Evolutionary conservation across 306 rosid genomes (phyloP), one percentile per base, ranked within the genome.

Genomic region (Comarum palustre): DNA sequence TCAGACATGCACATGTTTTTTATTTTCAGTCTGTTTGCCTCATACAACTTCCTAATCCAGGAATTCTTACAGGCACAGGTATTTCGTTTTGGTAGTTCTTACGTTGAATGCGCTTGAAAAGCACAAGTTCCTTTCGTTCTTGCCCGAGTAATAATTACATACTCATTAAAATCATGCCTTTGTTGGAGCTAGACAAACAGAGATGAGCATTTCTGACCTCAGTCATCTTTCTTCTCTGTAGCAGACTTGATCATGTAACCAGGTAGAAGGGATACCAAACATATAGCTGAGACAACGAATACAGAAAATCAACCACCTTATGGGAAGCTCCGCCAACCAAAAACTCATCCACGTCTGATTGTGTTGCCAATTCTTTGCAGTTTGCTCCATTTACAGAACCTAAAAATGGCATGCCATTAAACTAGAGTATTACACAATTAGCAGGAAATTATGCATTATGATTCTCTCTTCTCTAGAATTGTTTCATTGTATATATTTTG

Each of bases 261-360:
- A 38, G 66, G 78, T 5, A 52, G 20, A 54, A 45, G 36, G 54
- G 31, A 68, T 84, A 68, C 57, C 71, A 77, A 42, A 46, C 36
- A 66, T 60, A 39, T 22, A 39, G 41, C 17, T 25, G 12, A n/a
- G 57, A 73, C 15, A 66, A 36, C 25, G 31, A 16, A 29, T 4
- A 13, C 57, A 41, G 43, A 47, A 15, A 36, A 51, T 19, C 1
- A 55, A 46, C 50, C 61, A 90, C 95, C 96, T 90, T 87, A 42
- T 90, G 83, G 59, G 97, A 93, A 86, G 97, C 97, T 83, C 97
- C 97, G 4, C 98, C 98, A 62, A 91, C 97, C 85, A 93, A 84
- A 87, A 93, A 93, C 54, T 96, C 98, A 82, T 93, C 98, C 68
- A 93, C 69, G 71, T 93, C 98, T 24, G 87, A 87, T 81, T 91